These are phyloP conservation scores for Daldinia childiae DNA, from an alignment of 495 filamentous ascomycete genomes.

Conservation along the genomic window DNA sequence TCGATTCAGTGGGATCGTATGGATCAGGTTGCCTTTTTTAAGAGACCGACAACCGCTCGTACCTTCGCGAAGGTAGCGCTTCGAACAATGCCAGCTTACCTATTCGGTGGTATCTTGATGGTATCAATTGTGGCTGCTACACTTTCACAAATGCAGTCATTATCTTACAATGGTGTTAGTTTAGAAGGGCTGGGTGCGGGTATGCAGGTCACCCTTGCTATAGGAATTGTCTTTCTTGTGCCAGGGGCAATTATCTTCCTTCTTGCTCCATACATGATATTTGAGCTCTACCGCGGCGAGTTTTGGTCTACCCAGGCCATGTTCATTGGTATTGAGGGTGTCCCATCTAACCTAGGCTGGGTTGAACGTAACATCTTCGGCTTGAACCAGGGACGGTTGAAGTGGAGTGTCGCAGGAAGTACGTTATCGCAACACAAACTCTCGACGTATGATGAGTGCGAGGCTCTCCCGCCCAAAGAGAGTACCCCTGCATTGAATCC, in stretches of 20 bases:
- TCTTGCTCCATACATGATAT: not conserved
- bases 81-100: not conserved
- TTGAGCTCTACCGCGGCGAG: conserved; percentile 1
- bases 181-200: not conserved
- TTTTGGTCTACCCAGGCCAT: not conserved
- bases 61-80: not conserved
- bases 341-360: not conserved
- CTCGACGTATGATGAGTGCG: not conserved
- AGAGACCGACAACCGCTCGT: not conserved
- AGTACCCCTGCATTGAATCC: not conserved
- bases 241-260: not conserved
- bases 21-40: not conserved
- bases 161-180: not conserved
- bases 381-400: not conserved
- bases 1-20: not conserved
- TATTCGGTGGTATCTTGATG: not conserved
- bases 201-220: not conserved
- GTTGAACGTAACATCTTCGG: not conserved
- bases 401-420: not conserved
- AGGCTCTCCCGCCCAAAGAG: conserved; percentile 2
- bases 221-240: not conserved
- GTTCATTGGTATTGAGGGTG: not conserved
- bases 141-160: not conserved
- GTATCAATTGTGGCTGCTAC: not conserved
- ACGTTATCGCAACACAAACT: not conserved